Evolutionary conservation across 345 rosid species (phyloP).

Genomic region (Citrus hindsii): DNA sequence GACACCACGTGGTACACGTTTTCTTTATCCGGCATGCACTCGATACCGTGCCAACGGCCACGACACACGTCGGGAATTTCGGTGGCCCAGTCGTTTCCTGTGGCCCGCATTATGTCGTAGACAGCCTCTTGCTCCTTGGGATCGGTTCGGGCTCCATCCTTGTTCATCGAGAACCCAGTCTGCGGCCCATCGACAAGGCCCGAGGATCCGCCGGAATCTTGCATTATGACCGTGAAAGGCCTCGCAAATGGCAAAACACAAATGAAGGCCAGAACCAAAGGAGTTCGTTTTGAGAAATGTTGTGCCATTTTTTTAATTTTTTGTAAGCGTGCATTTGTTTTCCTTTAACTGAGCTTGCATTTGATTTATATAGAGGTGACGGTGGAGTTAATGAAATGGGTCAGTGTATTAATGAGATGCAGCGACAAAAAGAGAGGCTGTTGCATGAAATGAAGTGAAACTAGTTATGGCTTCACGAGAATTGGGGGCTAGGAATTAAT

Average conservation of each 20-base stretch:
- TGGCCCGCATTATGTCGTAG: constrained; percentile 83
- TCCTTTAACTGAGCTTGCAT: neutral
- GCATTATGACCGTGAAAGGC: constrained; percentile 59
- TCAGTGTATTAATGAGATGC: neutral
- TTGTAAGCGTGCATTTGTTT: neutral
- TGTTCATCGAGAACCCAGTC: constrained; percentile 48
- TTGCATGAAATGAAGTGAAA: constrained; percentile 12
- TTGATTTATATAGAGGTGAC: constrained; percentile 12
- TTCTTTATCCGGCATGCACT: constrained; percentile 87
- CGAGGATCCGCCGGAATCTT: constrained; percentile 58
- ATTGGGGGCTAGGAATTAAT: constrained; percentile 30
- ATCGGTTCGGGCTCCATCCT: constrained; percentile 56
- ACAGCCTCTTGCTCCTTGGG: constrained; percentile 77
- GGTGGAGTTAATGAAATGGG: constrained; percentile 26
- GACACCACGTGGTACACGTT: constrained; percentile 81
- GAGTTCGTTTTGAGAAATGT: neutral
- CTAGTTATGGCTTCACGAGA: constrained; percentile 49
- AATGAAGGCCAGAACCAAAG: neutral
- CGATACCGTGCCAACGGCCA: constrained; percentile 96
- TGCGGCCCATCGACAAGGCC: constrained; percentile 60
- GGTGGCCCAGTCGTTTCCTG: constrained; percentile 81
- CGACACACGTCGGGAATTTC: constrained; percentile 82
- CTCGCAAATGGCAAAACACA: constrained; percentile 5
- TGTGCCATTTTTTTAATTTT: constrained; percentile 12
- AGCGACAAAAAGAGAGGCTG: constrained; percentile 6